These are phyloP conservation scores for Trichomonascus vanleenenianus DNA, from an alignment of 805 yeast genomes.

Conservation along the genomic window DNA sequence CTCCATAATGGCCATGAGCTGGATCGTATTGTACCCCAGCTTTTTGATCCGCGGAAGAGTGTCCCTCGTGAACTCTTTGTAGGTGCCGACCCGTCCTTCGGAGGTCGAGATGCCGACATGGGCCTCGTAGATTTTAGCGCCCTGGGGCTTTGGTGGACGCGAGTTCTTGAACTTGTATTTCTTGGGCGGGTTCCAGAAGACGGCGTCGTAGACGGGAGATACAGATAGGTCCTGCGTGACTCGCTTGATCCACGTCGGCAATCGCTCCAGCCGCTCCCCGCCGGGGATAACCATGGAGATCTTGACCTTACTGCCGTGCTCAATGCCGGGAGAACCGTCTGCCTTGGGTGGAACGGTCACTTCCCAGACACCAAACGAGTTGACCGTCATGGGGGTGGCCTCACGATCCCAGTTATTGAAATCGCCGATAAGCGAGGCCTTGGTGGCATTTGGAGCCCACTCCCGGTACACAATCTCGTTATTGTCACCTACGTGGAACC, in stretches of 20 bases:
- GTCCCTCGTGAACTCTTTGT: conserved; percentile 73
- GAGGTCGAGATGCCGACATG: conserved; percentile 90
- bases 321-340: conserved; percentile 54
- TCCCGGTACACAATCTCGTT: conserved; percentile 60
- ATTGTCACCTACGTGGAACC: conserved; percentile 54
- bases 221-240: conserved; percentile 56
- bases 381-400: conserved; percentile 47
- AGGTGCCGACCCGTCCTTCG: conserved; percentile 76
- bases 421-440: conserved; percentile 81
- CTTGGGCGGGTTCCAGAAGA: conserved; percentile 82
- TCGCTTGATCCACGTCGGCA: conserved; percentile 84
- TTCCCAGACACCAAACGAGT: conserved; percentile 65
- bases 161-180: conserved; percentile 52
- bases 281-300: conserved; percentile 54
- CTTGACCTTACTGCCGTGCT: conserved; percentile 69
- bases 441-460: conserved; percentile 83
- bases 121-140: conserved; percentile 82
- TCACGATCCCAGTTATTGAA: conserved; percentile 76
- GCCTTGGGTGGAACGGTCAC: conserved; percentile 47
- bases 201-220: conserved; percentile 60
- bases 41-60: conserved; percentile 77
- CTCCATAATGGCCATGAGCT: conserved; percentile 97
- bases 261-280: conserved; percentile 66
- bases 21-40: conserved; percentile 87
- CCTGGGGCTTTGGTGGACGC: conserved; percentile 49